Conservation (phyloP, 257 asterid species). For the Fraxinus quadrangulata region DNA sequence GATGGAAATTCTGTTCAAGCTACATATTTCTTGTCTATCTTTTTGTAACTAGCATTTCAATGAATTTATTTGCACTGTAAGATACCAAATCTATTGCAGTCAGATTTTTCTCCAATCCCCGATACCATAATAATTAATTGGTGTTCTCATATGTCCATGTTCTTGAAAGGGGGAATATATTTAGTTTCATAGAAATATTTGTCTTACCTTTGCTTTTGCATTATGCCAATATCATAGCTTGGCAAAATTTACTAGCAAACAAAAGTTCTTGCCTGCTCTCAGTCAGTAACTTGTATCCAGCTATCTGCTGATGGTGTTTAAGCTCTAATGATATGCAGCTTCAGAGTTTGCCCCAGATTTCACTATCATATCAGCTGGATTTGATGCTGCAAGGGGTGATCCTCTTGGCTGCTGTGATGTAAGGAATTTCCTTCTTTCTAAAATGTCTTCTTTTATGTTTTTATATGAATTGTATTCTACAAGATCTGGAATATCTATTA, state of each 20-base stretch:
- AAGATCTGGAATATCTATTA: conserved; percentile 19
- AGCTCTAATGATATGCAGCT: conserved; percentile 56
- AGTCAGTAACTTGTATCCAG: conserved; percentile 27
- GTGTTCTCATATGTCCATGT: not conserved
- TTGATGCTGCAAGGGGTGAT: conserved; percentile 99
- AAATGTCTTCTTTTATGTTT: not conserved
- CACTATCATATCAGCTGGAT: conserved; percentile 96
- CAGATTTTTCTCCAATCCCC: conserved; percentile 4
- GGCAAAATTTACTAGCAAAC: conserved; percentile 11
- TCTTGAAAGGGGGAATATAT: conserved; percentile 3
- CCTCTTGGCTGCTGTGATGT: conserved; percentile 99
- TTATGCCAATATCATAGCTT: conserved; percentile 9
- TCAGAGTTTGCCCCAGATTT: conserved; percentile 86
- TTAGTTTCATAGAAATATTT: not conserved
- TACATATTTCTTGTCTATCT: not conserved
- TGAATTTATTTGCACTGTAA: conserved; percentile 13
- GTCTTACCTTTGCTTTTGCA: conserved; percentile 14
- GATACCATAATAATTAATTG: not conserved
- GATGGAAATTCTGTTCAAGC: not conserved
- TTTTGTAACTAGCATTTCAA: not conserved
- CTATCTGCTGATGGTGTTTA: conserved; percentile 31
- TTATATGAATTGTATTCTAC: not conserved
- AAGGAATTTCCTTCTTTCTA: conserved; percentile 28
- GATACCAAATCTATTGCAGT: not conserved
- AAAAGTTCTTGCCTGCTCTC: conserved; percentile 6